Evolutionary conservation across 176 grass and related monocot species (phyloP).

Genomic region (Rhipidocladum racemiflorum): DNA sequence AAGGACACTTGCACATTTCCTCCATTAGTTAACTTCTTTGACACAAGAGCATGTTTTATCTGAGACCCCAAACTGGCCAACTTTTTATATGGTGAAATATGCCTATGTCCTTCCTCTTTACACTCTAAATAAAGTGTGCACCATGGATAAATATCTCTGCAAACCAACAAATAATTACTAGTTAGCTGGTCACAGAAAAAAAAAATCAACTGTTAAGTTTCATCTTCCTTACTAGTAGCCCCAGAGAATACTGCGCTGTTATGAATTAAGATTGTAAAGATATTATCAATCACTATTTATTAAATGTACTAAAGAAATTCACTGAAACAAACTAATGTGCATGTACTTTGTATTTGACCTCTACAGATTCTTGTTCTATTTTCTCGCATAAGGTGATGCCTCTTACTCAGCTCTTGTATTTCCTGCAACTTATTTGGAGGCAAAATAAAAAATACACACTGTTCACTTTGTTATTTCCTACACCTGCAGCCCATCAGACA

Average conservation of each 20-base stretch:
- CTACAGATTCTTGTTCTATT: neutral
- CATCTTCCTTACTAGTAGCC: neutral
- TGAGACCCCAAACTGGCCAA: neutral
- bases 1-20: neutral
- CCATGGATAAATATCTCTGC: neutral
- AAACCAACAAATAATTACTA: conserved; percentile 1
- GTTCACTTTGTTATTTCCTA: neutral
- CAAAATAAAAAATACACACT: neutral
- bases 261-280: neutral
- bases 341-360: neutral
- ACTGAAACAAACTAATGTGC: neutral
- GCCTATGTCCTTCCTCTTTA: neutral
- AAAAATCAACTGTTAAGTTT: neutral
- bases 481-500: neutral
- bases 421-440: neutral
- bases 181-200: neutral
- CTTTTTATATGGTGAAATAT: neutral
- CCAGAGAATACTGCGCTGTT: neutral
- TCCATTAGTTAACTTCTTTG: neutral
- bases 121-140: neutral
- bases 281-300: neutral
- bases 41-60: neutral
- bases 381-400: neutral
- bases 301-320: neutral
- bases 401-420: neutral